phyloP scores from a whole-genome alignment of 1,284 basidiomycete genomes.

The Sphagnurus paluster region DNA sequence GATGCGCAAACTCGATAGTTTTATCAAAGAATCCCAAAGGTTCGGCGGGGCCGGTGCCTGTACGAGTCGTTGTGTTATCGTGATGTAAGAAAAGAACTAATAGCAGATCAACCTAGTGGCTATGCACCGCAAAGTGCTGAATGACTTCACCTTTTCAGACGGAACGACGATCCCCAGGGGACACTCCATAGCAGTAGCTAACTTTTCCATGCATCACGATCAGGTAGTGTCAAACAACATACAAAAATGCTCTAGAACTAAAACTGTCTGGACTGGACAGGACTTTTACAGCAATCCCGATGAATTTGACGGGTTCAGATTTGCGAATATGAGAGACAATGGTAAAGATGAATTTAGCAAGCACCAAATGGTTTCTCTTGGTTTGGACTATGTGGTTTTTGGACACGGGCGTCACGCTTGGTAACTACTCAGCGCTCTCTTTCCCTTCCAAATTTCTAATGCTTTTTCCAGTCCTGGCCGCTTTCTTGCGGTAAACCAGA shows the following conservation, averaged over 20 bases:
- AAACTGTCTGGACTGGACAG: slow-evolving; percentile 2
- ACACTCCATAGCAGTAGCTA: slow-evolving; percentile 27
- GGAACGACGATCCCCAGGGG: slow-evolving; percentile 38
- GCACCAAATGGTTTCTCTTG: slow-evolving; percentile 36
- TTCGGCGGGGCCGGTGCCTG: slow-evolving; percentile 30
- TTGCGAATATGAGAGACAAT: slow-evolving; percentile 29
- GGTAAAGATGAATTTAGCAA: slow-evolving; percentile 27
- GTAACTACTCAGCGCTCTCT: slow-evolving; percentile 14
- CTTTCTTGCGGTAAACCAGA: slow-evolving; percentile 35
- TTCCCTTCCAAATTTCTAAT: slow-evolving; percentile 13
- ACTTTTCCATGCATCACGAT: slow-evolving; percentile 31
- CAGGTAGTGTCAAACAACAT: too few relatives aligned
- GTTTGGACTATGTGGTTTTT: slow-evolving; percentile 39
- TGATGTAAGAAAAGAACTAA: background rate
- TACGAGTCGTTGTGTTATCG: slow-evolving; percentile 14
- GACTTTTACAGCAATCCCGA: slow-evolving; percentile 27
- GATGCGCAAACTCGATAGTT: slow-evolving; percentile 50
- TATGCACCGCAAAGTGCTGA: slow-evolving; percentile 30
- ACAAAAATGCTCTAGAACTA: too few relatives aligned
- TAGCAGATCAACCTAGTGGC: slow-evolving; percentile 18
- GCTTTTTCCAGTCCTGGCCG: slow-evolving; percentile 26
- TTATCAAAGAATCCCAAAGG: slow-evolving; percentile 46
- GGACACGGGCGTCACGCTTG: slow-evolving; percentile 44
- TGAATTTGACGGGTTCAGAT: slow-evolving; percentile 37
- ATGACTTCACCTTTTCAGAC: slow-evolving; percentile 39